Evolutionary conservation across 441 rosid genomes (phyloP), one percentile per base, ranked within the genome.

Genomic region (Erysimum cheiri): DNA sequence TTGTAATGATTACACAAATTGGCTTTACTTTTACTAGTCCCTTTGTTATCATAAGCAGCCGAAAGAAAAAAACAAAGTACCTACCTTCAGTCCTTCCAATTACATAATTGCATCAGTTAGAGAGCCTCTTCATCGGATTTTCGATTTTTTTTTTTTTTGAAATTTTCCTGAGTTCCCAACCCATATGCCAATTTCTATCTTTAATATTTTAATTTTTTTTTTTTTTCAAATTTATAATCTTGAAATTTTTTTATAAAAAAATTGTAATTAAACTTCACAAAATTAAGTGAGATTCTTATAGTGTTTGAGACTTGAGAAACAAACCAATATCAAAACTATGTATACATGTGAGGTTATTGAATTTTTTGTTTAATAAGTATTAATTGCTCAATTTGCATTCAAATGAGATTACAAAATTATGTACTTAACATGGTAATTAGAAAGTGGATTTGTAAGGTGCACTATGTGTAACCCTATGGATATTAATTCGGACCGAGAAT

Each of bases 1-100:
- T 47, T 62, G 65, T 55, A 69, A 75, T 75, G 69, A 75, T 75
- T 63, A 69, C 64, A 54, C 46, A 74, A 61, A 53, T 67, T 67
- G 47, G 54, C 74, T 69, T 75, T 63, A 56, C 54, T 69, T 69
- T 68, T 46, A 22, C 13, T 36, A 60, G 64, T 67, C 58, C 52
- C 78, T 63, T 56, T 74, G 47, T 69, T 39, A 75, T 75, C 70
- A 75, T 69, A 75, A 75, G 78, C 17, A 69, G 56, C 78, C 78
- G 78, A 75, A 75, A 75, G 78, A n/a, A 61, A 68, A 67, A 55
- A 62, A 75, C 53, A 62, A 69, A 48, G 66, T 75, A 75, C 78
- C 74, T 39, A 75, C 55, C 74, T 69, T 62, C 48, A 69, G 33
- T 62, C 78, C 70, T 69, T 69, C 44, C 52, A 47, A 5, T 54